Base-by-base conservation (phyloP, 805 yeast species). In the Kodamaea restingae region DNA sequence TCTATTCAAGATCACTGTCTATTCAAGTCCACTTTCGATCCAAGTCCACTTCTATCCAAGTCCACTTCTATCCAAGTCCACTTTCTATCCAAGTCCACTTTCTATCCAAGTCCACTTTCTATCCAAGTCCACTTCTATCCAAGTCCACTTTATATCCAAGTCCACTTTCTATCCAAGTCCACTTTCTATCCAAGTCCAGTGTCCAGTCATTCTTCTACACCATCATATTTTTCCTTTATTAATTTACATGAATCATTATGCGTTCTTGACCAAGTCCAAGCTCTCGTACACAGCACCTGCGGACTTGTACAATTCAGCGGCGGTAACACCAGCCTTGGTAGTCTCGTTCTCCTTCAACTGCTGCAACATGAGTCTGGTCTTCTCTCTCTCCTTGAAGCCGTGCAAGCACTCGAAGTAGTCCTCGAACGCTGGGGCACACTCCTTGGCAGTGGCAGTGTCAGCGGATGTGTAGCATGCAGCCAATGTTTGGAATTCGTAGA, bases 361-460 rank as follows among this genome's bases (percentile, higher is more conserved):
- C 48, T 68, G 70, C 52, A 65, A 55, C 72, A 69, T 64, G 42
- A 67, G 50, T 53, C 73, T 58, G 36, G 63, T 61, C 51, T 58
- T 66, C 57, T 68, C 73, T 49, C 73, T 64, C 50, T 69, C 74
- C 48, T 69, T 69, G 48, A 48, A 58, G 18, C 74, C 74, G 50
- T 69, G 74, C 53, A 69, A 63, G 51, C 74, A 69, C 48, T 69
- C 74, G 41, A 57, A 63, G 60, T 69, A 69, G 55, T 69, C 74
- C 44, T 69, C 73, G 46, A 62, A 69, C 28, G 54, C 59, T 12
- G 73, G 73, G 24, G 61, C 58, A 51, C 74, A 69, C 50, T 56
- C 65, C 53, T 67, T 68, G 44, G 61, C 64, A 38, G 63, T 36
- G 25, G 55, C 54, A 25, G 73, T 69, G 38, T 67, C 73, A 8